These are phyloP conservation scores for Pezicula carpinea DNA, from an alignment of 2,329 filamentous ascomycete species.

Conservation along the genomic window DNA sequence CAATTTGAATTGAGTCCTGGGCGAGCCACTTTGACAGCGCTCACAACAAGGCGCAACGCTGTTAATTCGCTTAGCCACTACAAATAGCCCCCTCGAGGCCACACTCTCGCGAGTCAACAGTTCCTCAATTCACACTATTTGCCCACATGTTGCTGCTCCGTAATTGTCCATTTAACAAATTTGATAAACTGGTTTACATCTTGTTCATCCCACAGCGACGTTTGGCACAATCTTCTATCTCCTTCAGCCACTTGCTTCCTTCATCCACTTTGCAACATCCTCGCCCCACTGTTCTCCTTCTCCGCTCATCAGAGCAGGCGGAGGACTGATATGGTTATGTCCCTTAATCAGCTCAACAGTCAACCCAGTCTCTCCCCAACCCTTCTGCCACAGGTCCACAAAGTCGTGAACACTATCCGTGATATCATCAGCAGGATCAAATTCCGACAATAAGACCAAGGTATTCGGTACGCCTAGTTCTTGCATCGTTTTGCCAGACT, in stretches of 20 bases:
- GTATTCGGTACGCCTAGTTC: conserved; percentile 17
- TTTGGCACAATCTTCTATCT: too few relatives aligned
- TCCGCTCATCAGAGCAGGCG: conserved; percentile 20
- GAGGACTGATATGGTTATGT: conserved; percentile 28
- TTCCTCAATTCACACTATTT: too few relatives aligned
- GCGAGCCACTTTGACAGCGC: too few relatives aligned
- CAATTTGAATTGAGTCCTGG: too few relatives aligned
- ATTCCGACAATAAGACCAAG: conserved; percentile 20
- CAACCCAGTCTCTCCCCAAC: conserved; percentile 18
- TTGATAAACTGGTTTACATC: too few relatives aligned
- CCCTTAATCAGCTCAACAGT: conserved; percentile 15
- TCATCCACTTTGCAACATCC: conserved; percentile 24
- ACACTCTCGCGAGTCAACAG: too few relatives aligned
- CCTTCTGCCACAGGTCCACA: conserved; percentile 17
- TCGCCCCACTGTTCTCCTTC: conserved; percentile 26
- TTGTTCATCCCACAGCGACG: too few relatives aligned
- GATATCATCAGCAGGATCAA: conserved; percentile 27
- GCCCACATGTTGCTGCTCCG: too few relatives aligned
- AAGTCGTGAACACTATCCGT: conserved; percentile 20
- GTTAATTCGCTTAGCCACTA: too few relatives aligned
- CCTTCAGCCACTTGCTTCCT: neutral
- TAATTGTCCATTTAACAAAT: too few relatives aligned
- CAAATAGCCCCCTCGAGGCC: too few relatives aligned
- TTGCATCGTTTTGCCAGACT: conserved; percentile 14
- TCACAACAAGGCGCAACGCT: too few relatives aligned